phyloP scores from a whole-genome alignment of 2,329 filamentous ascomycete species.

The Spiromastix sp. region DNA sequence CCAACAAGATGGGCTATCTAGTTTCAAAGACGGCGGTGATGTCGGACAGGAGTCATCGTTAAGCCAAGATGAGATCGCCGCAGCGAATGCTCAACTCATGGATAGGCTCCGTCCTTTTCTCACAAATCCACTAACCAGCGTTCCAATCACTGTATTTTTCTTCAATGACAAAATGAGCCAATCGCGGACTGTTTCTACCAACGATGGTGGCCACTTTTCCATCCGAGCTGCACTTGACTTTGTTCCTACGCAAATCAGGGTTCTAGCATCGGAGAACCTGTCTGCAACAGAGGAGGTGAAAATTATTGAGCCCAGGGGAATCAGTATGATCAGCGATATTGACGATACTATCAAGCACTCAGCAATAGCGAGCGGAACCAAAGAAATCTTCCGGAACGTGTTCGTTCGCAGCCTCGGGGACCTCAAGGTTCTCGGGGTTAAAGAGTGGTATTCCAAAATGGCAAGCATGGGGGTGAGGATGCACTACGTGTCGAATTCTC shows the following conservation, averaged over 20 bases:
- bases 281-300: slow-evolving; percentile 70
- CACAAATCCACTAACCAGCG: slow-evolving; percentile 65
- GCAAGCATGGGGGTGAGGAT: slow-evolving; percentile 72
- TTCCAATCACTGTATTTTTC: slow-evolving; percentile 85
- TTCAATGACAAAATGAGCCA: slow-evolving; percentile 78
- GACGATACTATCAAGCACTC: slow-evolving; percentile 97
- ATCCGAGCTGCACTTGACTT: slow-evolving; percentile 76
- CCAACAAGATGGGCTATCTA: slow-evolving; percentile 19
- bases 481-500: slow-evolving; percentile 98
- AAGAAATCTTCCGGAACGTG: slow-evolving; percentile 92
- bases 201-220: slow-evolving; percentile 81
- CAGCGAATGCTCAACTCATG: slow-evolving; percentile 82
- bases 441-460: slow-evolving; percentile 77
- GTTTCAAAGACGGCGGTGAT: slow-evolving; percentile 36
- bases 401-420: slow-evolving; percentile 80
- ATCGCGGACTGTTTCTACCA: slow-evolving; percentile 73
- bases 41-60: slow-evolving; percentile 42
- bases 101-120: slow-evolving; percentile 81
- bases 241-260: slow-evolving; percentile 76
- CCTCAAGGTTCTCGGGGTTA: slow-evolving; percentile 75
- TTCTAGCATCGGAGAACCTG: slow-evolving; percentile 75
- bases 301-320: slow-evolving; percentile 65
- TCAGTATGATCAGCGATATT: slow-evolving; percentile 94
- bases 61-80: slow-evolving; percentile 61
- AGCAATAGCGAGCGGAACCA: slow-evolving; percentile 74